Base-by-base conservation (phyloP, 176 grass and related monocot species). In the Triticum dicoccoides region DNA sequence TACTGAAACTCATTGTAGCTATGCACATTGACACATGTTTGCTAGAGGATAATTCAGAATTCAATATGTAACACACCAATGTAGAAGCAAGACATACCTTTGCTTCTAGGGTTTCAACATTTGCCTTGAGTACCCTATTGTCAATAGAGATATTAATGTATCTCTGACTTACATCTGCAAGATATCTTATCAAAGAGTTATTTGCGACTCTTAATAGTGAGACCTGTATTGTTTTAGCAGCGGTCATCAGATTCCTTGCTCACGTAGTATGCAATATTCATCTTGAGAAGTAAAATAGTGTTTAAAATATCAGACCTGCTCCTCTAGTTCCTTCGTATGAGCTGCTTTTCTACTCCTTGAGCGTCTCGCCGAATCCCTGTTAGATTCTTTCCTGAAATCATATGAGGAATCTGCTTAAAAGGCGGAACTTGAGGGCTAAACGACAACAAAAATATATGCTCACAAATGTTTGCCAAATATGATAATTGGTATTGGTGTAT, bases 271-370 rank as follows among this genome's bases (percentile, higher is more conserved):
- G 42, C 2, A 23, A 80, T 14, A 41, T 78, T 77, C 6, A 59
- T 59, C 5, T 41, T 65, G 14, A 51, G 23, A 27, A 77, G 18
- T 8, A 25, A 81, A 80, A 76, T 61, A 20, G 1, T 27, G 35
- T 5, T 75, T 69, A 56, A 9, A 30, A 76, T 10, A 35, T 2
- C 41, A 67, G 4, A 95, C 93, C 87, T 98, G 91, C 29, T 88
- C 85, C 77, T 98, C 93, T 45, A 98, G 73, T 1, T 93, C 95
- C 84, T 86, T 93, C 29, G 90, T 27, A 89, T 93, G 93, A 91
- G 89, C 93, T 78, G 94, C 92, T 69, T 93, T 98, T 90, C 93
- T 98, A 9, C 68, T 89, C 86, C 95, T 98, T 69, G 93, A 95
- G 41, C 91, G 91, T 80, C 91, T 90, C 5, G 95, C 95, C 3